phyloP scores from a whole-genome alignment of 202 grass and related monocot genomes.

The Saccharum hybrid region DNA sequence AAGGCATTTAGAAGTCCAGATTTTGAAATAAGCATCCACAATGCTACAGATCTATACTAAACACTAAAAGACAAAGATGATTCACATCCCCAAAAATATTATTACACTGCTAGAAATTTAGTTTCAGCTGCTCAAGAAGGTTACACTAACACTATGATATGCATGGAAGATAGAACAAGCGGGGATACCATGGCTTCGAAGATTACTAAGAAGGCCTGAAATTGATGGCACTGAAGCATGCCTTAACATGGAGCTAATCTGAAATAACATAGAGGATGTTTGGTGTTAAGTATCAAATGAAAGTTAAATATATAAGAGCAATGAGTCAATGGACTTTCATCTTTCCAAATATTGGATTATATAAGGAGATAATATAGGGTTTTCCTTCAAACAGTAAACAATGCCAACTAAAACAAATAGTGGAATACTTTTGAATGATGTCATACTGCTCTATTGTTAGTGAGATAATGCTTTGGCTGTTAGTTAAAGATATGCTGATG shows the following conservation, averaged over 20 bases:
- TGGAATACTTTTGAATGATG: conserved; percentile 13
- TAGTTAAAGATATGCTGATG: conserved; percentile 7
- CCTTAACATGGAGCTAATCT: conserved; percentile 82
- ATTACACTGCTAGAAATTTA: conserved; percentile 8
- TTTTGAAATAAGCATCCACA: conserved; percentile 3
- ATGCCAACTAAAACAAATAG: conserved; percentile 15
- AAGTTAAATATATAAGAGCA: conserved; percentile 23
- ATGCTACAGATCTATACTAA: not conserved
- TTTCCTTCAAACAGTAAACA: conserved; percentile 39
- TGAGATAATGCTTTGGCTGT: conserved; percentile 21
- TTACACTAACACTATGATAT: conserved; percentile 2
- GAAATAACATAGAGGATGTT: conserved; percentile 54
- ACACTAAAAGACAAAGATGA: not conserved
- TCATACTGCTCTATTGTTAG: conserved; percentile 7
- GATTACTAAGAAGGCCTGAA: conserved; percentile 71
- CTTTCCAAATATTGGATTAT: not conserved
- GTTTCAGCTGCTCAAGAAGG: conserved; percentile 13
- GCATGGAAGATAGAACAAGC: conserved; percentile 12
- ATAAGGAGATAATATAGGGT: conserved; percentile 8
- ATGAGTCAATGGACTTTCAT: not conserved
- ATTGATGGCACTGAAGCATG: conserved; percentile 71
- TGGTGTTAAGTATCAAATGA: conserved; percentile 27
- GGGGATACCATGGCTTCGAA: conserved; percentile 76
- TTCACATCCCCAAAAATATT: conserved; percentile 12
- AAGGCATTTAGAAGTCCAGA: conserved; percentile 15